Evolutionary conservation across 129 eudicot species (phyloP).

Genomic region (Silybum marianum): DNA sequence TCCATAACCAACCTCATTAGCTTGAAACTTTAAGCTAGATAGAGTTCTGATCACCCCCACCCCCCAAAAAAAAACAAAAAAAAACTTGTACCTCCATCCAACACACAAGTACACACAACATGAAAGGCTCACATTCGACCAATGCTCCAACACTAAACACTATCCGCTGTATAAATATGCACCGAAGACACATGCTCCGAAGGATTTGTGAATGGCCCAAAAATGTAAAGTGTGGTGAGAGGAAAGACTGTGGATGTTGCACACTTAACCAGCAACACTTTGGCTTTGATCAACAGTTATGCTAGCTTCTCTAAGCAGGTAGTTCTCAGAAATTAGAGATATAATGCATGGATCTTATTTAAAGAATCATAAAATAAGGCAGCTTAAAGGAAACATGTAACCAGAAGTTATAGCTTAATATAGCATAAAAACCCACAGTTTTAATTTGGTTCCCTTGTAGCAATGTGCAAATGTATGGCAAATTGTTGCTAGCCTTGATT

Average conservation of each 20-base stretch:
- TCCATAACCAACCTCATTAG: too few relatives aligned
- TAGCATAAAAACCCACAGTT: neutral
- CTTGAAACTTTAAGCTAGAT: too few relatives aligned
- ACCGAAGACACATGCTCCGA: constrained; percentile 55
- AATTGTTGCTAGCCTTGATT: constrained; percentile 1
- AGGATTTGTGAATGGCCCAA: constrained; percentile 44
- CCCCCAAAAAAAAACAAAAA: too few relatives aligned
- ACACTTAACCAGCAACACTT: constrained; percentile 58
- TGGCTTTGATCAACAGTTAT: constrained; percentile 53
- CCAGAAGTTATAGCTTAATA: neutral
- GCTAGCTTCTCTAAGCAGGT: constrained; percentile 34
- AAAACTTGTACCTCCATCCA: too few relatives aligned
- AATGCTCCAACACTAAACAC: neutral
- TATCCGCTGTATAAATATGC: too few relatives aligned
- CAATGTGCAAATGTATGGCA: constrained; percentile 10
- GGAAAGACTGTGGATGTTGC: constrained; percentile 45
- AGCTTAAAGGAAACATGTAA: neutral
- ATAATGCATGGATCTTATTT: neutral
- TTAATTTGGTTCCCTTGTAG: neutral
- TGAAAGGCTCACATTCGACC: neutral
- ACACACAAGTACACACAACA: too few relatives aligned
- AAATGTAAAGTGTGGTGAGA: constrained; percentile 43
- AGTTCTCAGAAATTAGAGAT: neutral
- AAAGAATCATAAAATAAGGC: neutral
- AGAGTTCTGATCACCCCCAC: too few relatives aligned